phyloP scores from a whole-genome alignment of 2,329 filamentous ascomycete genomes.

The Cadophora malorum region DNA sequence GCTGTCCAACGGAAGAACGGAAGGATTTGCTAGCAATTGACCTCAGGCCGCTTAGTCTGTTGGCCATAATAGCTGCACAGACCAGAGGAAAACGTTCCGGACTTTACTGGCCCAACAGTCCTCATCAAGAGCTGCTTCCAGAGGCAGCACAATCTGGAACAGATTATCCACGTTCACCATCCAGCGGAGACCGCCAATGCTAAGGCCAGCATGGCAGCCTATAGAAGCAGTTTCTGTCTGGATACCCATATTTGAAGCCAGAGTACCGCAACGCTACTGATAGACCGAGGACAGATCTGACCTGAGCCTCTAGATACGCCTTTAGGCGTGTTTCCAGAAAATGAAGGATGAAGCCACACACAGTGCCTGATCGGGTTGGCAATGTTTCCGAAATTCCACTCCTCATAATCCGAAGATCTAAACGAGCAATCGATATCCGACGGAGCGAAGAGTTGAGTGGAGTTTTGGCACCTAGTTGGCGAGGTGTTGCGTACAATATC shows the following conservation, averaged over 20 bases:
- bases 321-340: constrained; percentile 3
- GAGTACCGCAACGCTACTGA: background rate
- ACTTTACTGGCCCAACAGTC: background rate
- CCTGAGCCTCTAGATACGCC: background rate
- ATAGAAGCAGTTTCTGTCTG: background rate
- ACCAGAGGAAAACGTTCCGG: background rate
- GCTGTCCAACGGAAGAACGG: background rate
- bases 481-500: background rate
- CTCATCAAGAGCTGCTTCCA: background rate
- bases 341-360: background rate
- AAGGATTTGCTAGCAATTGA: background rate
- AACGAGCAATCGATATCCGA: constrained; percentile 19
- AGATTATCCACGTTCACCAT: background rate
- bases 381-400: constrained; percentile 24
- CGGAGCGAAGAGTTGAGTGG: constrained; percentile 22
- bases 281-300: background rate
- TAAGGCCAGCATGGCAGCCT: background rate
- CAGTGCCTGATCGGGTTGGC: constrained; percentile 14
- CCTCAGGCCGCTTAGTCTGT: background rate
- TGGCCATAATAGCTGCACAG: background rate
- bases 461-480: constrained; percentile 19
- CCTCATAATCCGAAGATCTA: constrained; percentile 28
- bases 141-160: background rate
- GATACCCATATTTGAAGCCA: too few species aligned
- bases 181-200: background rate